Conservation (phyloP, 2,329 filamentous ascomycete species). For the Chrysosporium keratinophilum region DNA sequence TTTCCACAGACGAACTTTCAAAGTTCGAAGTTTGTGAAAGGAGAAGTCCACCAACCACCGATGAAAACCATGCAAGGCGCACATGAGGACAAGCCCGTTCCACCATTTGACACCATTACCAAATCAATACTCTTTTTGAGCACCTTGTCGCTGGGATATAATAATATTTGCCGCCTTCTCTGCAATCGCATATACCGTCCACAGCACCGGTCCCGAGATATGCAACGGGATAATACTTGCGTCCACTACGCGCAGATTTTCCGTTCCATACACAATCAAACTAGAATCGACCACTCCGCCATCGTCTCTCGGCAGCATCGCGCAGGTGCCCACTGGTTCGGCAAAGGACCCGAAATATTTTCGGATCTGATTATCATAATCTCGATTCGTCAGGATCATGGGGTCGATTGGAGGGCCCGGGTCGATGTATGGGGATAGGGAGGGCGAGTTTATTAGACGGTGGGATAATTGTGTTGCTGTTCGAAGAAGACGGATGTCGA, state of each 20-base stretch:
- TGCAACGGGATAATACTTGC: slow-evolving; percentile 27
- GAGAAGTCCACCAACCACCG: too few species aligned
- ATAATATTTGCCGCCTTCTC: slow-evolving; percentile 24
- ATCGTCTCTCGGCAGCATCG: slow-evolving; percentile 24
- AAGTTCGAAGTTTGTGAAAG: too few species aligned
- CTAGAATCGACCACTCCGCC: slow-evolving; percentile 27
- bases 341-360: not conserved
- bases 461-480: slow-evolving; percentile 4
- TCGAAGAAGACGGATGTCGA: not conserved
- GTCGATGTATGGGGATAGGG: too few species aligned
- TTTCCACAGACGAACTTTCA: too few species aligned
- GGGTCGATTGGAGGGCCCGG: not conserved
- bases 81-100: not conserved
- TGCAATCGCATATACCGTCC: slow-evolving; percentile 28
- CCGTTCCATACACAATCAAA: slow-evolving; percentile 18
- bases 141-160: not conserved
- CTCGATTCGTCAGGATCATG: not conserved
- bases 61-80: not conserved
- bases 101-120: not conserved
- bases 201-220: slow-evolving; percentile 26
- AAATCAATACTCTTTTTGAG: too few species aligned
- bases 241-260: slow-evolving; percentile 27
- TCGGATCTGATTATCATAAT: not conserved
- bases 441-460: too few species aligned
- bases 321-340: slow-evolving; percentile 28